These are phyloP conservation scores for Ustilago xerochloae DNA, from an alignment of 1,284 basidiomycete species.

Conservation along the genomic window DNA sequence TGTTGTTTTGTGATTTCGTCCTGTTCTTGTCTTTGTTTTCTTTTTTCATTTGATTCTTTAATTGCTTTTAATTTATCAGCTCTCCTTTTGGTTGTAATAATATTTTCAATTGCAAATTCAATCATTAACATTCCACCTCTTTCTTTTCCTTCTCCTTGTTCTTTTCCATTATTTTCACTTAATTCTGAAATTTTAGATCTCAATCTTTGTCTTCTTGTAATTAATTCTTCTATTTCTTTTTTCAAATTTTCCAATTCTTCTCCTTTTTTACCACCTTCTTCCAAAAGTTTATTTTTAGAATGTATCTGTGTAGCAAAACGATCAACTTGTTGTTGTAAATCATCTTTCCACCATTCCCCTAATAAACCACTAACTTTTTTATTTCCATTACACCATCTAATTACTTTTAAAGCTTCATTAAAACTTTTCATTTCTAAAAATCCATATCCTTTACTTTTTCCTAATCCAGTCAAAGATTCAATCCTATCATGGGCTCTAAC, in stretches of 20 bases:
- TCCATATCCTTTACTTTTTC: slow-evolving; percentile 90
- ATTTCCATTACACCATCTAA: slow-evolving; percentile 96
- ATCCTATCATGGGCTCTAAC: slow-evolving; percentile 86
- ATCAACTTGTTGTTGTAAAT: slow-evolving; percentile 49
- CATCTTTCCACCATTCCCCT: slow-evolving; percentile 58
- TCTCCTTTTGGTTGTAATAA: slow-evolving; percentile 60
- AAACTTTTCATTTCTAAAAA: slow-evolving; percentile 91
- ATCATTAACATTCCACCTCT: slow-evolving; percentile 62
- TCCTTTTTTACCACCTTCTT: slow-evolving; percentile 33
- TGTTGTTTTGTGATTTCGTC: slow-evolving; percentile 2
- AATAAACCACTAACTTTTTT: slow-evolving; percentile 47
- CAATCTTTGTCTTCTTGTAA: slow-evolving; percentile 53
- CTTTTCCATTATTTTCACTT: slow-evolving; percentile 15
- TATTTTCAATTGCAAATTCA: slow-evolving; percentile 67
- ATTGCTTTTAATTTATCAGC: slow-evolving; percentile 50
- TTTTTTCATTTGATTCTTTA: slow-evolving; percentile 37
- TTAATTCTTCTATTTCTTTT: slow-evolving; percentile 36
- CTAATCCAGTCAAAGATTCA: slow-evolving; percentile 85
- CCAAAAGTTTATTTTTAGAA: slow-evolving; percentile 27
- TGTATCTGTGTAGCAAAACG: slow-evolving; percentile 47
- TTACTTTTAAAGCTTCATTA: slow-evolving; percentile 86
- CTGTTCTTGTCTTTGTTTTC: slow-evolving; percentile 29
- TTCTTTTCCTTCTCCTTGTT: slow-evolving; percentile 48
- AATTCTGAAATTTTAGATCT: slow-evolving; percentile 48
- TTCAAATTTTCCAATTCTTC: slow-evolving; percentile 20